Percentiles rank a stretch among this genome's conserved stretches.
Conservation (phyloP, 805 yeast genomes). For the Starmera caribaea region DNA sequence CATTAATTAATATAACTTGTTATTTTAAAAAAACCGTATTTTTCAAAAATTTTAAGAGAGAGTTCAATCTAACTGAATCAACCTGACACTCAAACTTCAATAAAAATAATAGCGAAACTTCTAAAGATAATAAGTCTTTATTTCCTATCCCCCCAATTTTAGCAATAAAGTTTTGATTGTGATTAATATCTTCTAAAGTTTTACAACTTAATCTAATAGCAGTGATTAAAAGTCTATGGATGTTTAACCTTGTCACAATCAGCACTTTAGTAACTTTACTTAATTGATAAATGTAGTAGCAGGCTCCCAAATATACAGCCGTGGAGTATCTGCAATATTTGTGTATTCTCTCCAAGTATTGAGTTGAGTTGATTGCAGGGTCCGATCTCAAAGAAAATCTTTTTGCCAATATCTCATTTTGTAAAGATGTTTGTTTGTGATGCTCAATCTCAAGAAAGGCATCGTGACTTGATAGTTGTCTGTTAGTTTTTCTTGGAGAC, state of each 20-base stretch:
- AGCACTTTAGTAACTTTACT: slow-evolving; percentile 8
- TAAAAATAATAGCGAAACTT: slow-evolving; percentile 39
- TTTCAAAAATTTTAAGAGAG: background rate
- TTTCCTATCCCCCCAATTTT: slow-evolving; percentile 35
- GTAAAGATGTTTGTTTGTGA: slow-evolving; percentile 1
- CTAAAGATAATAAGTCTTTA: slow-evolving; percentile 36
- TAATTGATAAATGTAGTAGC: slow-evolving; percentile 16
- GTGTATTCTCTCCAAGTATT: slow-evolving; percentile 19
- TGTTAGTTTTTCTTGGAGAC: no score
- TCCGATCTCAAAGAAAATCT: slow-evolving; percentile 14
- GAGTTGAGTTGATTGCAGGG: slow-evolving; percentile 16
- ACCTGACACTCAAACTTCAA: slow-evolving; percentile 40
- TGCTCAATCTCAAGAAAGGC: no score
- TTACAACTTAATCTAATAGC: slow-evolving; percentile 38
- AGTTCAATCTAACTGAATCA: slow-evolving; percentile 21
- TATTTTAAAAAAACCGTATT: no score
- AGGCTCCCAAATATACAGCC: slow-evolving; percentile 19
- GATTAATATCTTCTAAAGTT: slow-evolving; percentile 35
- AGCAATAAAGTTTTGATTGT: slow-evolving; percentile 33
- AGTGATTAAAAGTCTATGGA: slow-evolving; percentile 34
- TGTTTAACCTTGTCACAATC: slow-evolving; percentile 28
- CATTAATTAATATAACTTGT: no score
- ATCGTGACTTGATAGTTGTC: no score
- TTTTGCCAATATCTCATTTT: slow-evolving; percentile 11
- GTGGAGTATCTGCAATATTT: slow-evolving; percentile 19